Evolutionary conservation across 192 early-diverging fungal genomes (phyloP).

Genomic region (Phlyctochytrium planicorne): DNA sequence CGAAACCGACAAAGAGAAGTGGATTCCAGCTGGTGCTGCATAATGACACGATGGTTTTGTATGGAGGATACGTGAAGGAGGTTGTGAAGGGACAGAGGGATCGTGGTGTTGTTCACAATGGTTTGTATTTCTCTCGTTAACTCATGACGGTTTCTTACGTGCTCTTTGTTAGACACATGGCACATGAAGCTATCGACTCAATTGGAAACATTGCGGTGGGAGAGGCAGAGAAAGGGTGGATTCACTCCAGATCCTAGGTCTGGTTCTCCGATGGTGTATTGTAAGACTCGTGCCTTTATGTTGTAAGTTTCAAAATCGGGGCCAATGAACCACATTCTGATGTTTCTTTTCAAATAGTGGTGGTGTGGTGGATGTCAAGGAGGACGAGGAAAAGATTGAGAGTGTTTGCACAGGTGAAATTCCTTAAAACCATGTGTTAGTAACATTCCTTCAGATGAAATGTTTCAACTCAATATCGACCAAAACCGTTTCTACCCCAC

Average conservation of each 20-base stretch:
- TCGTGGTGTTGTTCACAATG: slow-evolving; percentile 54
- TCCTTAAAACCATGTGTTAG: no score
- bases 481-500: slow-evolving; percentile 63
- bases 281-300: slow-evolving; percentile 61
- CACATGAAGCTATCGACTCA: slow-evolving; percentile 63
- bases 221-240: slow-evolving; percentile 58
- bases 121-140: slow-evolving; percentile 45
- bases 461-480: slow-evolving; percentile 60
- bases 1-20: slow-evolving; percentile 48
- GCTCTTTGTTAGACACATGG: slow-evolving; percentile 41
- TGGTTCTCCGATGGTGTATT: slow-evolving; percentile 55
- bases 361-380: slow-evolving; percentile 66
- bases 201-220: slow-evolving; percentile 57
- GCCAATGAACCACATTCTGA: no score
- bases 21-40: slow-evolving; percentile 62
- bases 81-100: slow-evolving; percentile 61
- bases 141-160: slow-evolving; percentile 18
- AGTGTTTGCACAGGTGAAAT: slow-evolving; percentile 48
- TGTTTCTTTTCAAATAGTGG: slow-evolving; percentile 34
- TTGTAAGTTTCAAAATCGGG: slow-evolving; percentile 32
- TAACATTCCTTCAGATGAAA: no score
- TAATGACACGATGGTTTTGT: slow-evolving; percentile 55
- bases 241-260: slow-evolving; percentile 27
- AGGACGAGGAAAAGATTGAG: slow-evolving; percentile 62
- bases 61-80: slow-evolving; percentile 71